Conservation (phyloP, 1,284 basidiomycete species). For the Marasmius tenuissimus region DNA sequence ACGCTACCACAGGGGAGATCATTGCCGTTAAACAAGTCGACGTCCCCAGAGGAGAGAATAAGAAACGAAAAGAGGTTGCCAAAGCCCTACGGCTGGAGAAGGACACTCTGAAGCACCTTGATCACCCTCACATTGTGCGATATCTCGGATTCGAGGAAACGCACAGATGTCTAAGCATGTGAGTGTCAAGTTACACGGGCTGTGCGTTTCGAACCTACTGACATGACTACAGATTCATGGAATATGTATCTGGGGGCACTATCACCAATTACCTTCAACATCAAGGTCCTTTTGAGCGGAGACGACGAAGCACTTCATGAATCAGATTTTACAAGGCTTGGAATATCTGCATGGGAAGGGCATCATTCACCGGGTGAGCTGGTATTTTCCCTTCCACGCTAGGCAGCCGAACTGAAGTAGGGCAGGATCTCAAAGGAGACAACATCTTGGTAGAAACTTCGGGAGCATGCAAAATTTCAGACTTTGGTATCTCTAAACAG, state of each 20-base stretch:
- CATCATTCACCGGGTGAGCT: constrained; percentile 68
- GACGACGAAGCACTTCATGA: constrained; percentile 69
- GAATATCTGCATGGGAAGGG: constrained; percentile 70
- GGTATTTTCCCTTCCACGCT: neutral
- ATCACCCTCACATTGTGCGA: constrained; percentile 73
- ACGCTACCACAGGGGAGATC: constrained; percentile 75
- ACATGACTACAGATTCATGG: constrained; percentile 45
- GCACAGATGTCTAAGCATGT: constrained; percentile 60
- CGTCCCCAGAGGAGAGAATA: constrained; percentile 53
- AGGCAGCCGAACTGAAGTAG: neutral
- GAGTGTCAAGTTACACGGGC: constrained; percentile 2
- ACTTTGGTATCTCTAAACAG: constrained; percentile 75
- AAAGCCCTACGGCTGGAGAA: constrained; percentile 68
- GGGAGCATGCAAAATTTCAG: constrained; percentile 79
- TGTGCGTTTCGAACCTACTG: neutral
- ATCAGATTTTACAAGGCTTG: constrained; percentile 75
- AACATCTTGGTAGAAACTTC: constrained; percentile 76
- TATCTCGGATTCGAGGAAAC: constrained; percentile 73
- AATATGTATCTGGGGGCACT: constrained; percentile 82
- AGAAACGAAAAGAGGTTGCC: constrained; percentile 54
- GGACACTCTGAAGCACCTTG: constrained; percentile 64
- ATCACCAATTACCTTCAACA: constrained; percentile 67
- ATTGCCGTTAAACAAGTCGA: constrained; percentile 86
- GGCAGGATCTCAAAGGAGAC: constrained; percentile 74
- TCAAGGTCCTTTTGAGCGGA: constrained; percentile 64